Evolutionary conservation across 2,329 filamentous ascomycete genomes (phyloP), one percentile per base, ranked within the genome.

Genomic region (Aureobasidium mangrovei): DNA sequence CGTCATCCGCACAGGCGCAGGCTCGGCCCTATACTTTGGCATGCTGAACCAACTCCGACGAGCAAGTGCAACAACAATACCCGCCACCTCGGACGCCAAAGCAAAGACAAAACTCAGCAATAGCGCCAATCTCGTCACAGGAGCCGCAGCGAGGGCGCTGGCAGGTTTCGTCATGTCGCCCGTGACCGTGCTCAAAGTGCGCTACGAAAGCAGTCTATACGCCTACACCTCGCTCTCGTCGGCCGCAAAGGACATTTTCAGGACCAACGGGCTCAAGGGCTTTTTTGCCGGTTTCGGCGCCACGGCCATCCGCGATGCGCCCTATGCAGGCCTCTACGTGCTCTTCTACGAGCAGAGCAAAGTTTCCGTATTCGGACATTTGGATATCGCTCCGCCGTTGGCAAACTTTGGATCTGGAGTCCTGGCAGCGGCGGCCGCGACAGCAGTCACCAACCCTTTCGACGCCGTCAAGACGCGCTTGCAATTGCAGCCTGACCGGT

Each of bases 261-360:
- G 77, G 6, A 80, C 75, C 0, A 84, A 91, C 61, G 91, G 93
- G 0, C 54, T 87, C 3, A 81, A 84, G 31, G 93, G 91, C 0
- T 94, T 98, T 70, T 97, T 97, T 64, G 82, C 87, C 0, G 93
- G 93, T 1, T 95, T 95, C 65, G 93, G 93, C 40, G 93, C 91
- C 1, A 98, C 93, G 0, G 89, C 93, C 0, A 81, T 95, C 29
- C 80, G 93, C 43, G 93, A 98, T 70, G 93, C 91, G n/a, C 93
- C 93, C 0, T 97, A 97, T 67, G 93, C 93, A 0, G 93, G 93
- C 0, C 76, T 96, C 12, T 98, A 98, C 65, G 89, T 98, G 0
- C 74, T 96, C 6, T 87, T 95, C 62, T 98, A 98, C 70, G 93
- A 98, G 72, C 80, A 88, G 65, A 77, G 83, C 55, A 95, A 95